Evolutionary conservation across 2,329 filamentous ascomycete genomes (phyloP).

Genomic region (Cyphellophora attinorum): DNA sequence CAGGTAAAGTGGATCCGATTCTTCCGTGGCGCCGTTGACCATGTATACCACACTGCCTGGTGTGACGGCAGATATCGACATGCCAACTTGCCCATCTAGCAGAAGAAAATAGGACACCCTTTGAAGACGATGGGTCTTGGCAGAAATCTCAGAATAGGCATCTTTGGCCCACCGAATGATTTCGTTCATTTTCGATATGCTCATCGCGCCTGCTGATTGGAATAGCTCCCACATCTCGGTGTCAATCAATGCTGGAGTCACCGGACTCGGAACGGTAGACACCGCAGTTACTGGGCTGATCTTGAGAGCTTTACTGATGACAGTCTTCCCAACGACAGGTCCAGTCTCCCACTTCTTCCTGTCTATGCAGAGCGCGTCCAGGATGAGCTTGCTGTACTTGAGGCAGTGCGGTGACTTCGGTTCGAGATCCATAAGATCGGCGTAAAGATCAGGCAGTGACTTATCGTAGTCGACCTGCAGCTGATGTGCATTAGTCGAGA

Average conservation of each 20-base stretch:
- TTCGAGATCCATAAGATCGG: neutral
- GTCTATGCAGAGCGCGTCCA: neutral
- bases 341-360: neutral
- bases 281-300: neutral
- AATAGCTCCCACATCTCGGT: neutral
- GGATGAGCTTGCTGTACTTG: neutral
- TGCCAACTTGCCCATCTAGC: no score
- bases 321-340: neutral
- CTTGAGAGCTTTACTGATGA: neutral
- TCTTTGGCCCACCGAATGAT: no score
- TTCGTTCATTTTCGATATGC: no score
- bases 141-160: no score
- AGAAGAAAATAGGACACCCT: no score
- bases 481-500: neutral
- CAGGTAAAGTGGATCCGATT: no score
- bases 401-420: neutral
- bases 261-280: neutral
- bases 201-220: no score
- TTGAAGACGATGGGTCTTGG: no score
- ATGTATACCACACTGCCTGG: no score
- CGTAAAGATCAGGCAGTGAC: neutral
- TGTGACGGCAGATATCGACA: no score
- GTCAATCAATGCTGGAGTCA: neutral
- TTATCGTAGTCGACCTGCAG: conserved; percentile 1
- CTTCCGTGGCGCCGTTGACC: no score